phyloP scores from a whole-genome alignment of 164 flowering plant species.

The Magnolia changhungtana region DNA sequence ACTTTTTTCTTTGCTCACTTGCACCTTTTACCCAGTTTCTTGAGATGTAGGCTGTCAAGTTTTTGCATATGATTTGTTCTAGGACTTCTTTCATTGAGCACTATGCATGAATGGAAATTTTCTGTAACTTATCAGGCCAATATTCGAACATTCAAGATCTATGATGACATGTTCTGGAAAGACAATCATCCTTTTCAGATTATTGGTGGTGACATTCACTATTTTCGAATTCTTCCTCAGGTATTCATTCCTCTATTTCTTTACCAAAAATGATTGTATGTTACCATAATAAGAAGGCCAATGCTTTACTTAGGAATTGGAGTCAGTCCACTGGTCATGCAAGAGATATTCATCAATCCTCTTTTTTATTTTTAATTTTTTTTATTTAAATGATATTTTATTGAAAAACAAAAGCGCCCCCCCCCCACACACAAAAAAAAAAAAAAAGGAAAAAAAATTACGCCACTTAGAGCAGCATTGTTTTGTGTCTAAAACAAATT shows the following conservation, averaged over 20 bases:
- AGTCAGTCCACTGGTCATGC: neutral
- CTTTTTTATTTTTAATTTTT: no score
- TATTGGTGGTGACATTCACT: constrained; percentile 91
- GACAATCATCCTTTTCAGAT: constrained; percentile 73
- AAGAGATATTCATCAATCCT: neutral
- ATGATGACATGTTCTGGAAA: constrained; percentile 76
- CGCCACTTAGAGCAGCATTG: no score
- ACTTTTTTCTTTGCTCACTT: neutral
- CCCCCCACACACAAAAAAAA: no score
- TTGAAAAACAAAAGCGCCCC: no score
- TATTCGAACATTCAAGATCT: constrained; percentile 51
- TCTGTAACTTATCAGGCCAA: constrained; percentile 20
- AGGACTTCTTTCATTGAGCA: neutral
- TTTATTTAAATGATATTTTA: no score
- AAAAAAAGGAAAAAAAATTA: no score
- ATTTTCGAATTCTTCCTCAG: constrained; percentile 79
- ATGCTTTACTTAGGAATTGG: neutral
- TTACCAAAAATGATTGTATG: neutral
- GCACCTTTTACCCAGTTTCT: neutral
- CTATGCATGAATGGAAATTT: neutral
- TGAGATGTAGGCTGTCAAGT: neutral
- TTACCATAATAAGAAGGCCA: neutral
- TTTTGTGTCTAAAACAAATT: neutral
- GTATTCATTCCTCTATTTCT: constrained; percentile 24
- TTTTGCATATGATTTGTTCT: neutral